Conservation (phyloP, 495 filamentous ascomycete genomes). For the Darksidea phi region DNA sequence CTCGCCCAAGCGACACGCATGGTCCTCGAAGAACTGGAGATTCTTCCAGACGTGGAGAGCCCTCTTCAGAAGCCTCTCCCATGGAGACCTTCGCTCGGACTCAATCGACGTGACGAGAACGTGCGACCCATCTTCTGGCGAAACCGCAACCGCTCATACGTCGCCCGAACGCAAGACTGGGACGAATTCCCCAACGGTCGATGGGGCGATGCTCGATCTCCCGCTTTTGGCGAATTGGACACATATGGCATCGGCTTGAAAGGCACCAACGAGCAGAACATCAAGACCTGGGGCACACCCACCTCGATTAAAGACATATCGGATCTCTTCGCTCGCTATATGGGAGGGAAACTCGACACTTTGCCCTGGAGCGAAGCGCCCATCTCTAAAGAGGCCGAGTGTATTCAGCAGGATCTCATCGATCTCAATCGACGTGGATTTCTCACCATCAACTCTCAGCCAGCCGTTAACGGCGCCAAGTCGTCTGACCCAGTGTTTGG, state of each 20-base stretch:
- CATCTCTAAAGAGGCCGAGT: slow-evolving; percentile 74
- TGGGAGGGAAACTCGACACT: slow-evolving; percentile 73
- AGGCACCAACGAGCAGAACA: slow-evolving; percentile 95
- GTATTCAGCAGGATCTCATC: slow-evolving; percentile 72
- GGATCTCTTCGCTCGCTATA: slow-evolving; percentile 77
- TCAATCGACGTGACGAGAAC: slow-evolving; percentile 87
- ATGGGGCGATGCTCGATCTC: slow-evolving; percentile 97
- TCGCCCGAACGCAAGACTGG: slow-evolving; percentile 95
- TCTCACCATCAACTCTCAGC: slow-evolving; percentile 97
- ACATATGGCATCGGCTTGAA: slow-evolving; percentile 92
- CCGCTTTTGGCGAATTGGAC: slow-evolving; percentile 95
- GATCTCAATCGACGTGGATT: slow-evolving; percentile 81
- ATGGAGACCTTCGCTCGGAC: slow-evolving; percentile 89
- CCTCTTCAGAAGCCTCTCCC: slow-evolving; percentile 82
- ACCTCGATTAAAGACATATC: slow-evolving; percentile 75
- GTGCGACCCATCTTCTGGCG: slow-evolving; percentile 99
- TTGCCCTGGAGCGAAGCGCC: slow-evolving; percentile 94
- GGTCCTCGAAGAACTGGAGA: slow-evolving; percentile 83
- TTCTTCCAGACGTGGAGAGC: slow-evolving; percentile 71
- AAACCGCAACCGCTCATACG: slow-evolving; percentile 92
- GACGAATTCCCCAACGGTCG: slow-evolving; percentile 99
- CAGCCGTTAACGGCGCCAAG: slow-evolving; percentile 88
- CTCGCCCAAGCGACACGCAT: slow-evolving; percentile 89
- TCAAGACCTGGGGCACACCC: slow-evolving; percentile 91
- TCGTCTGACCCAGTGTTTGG: slow-evolving; percentile 83